Percentiles rank a stretch among this genome's conserved stretches.
Evolutionary conservation across 2,329 filamentous ascomycete species (phyloP).

Genomic region (Paecilomyces niveus): DNA sequence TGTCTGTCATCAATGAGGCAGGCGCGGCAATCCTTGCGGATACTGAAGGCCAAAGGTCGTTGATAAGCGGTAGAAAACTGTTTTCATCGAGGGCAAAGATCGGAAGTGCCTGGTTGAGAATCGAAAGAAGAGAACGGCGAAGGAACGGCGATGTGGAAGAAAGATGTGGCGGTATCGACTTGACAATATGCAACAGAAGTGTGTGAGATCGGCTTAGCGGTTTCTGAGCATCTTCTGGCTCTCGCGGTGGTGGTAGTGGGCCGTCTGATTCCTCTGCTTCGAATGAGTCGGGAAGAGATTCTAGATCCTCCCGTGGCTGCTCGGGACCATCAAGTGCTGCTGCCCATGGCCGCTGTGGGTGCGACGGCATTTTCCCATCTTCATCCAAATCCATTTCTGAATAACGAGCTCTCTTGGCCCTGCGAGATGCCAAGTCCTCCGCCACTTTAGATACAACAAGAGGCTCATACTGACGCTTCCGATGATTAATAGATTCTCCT

Average conservation of each 20-base stretch:
- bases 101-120: slow-evolving; percentile 66
- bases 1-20: slow-evolving; percentile 2
- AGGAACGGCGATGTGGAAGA: slow-evolving; percentile 76
- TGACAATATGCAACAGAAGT: slow-evolving; percentile 74
- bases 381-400: slow-evolving; percentile 16
- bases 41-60: slow-evolving; percentile 83
- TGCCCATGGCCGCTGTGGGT: slow-evolving; percentile 28
- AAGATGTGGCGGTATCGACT: slow-evolving; percentile 82
- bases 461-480: slow-evolving; percentile 22
- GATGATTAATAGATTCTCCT: slow-evolving; percentile 15
- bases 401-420: slow-evolving; percentile 19
- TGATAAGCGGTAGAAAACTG: slow-evolving; percentile 79
- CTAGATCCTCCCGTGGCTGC: slow-evolving; percentile 16
- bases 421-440: slow-evolving; percentile 26
- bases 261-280: slow-evolving; percentile 27
- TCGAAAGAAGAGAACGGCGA: slow-evolving; percentile 67
- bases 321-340: slow-evolving; percentile 16
- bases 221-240: slow-evolving; percentile 50
- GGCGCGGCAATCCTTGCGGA: slow-evolving; percentile 20
- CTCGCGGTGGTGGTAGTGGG: slow-evolving; percentile 29
- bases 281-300: slow-evolving; percentile 27
- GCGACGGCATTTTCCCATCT: slow-evolving; percentile 14
- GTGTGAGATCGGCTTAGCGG: slow-evolving; percentile 67
- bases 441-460: slow-evolving; percentile 27
- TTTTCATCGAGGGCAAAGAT: slow-evolving; percentile 71